phyloP scores from a whole-genome alignment of 768 basidiomycete species.

The Russula earlei region DNA sequence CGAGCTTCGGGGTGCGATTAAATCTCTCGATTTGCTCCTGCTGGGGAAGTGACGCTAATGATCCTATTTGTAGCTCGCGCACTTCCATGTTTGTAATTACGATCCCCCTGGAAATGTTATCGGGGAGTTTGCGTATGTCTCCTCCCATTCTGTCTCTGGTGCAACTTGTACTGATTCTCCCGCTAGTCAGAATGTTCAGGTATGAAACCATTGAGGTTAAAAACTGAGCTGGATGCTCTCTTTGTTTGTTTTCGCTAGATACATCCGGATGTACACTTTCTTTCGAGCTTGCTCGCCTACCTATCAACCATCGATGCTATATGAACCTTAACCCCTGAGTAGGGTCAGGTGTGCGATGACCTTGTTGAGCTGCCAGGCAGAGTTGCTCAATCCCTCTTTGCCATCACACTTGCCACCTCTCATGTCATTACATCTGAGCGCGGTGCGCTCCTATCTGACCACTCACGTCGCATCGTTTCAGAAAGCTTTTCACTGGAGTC shows the following conservation, averaged over 20 bases:
- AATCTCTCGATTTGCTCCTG: not conserved
- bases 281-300: not conserved
- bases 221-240: not conserved
- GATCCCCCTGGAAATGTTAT: slow-evolving; percentile 53
- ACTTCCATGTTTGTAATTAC: slow-evolving; percentile 66
- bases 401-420: too few relatives aligned
- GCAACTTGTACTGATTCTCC: not conserved
- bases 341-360: not conserved
- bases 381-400: too few relatives aligned
- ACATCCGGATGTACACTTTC: slow-evolving; percentile 14
- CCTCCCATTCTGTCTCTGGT: not conserved
- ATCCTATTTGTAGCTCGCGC: slow-evolving; percentile 34
- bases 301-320: too few relatives aligned
- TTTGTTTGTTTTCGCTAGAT: not conserved
- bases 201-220: slow-evolving; percentile 3
- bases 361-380: too few relatives aligned
- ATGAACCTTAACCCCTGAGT: slow-evolving; percentile 9
- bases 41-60: not conserved
- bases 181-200: slow-evolving; percentile 27
- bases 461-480: slow-evolving; percentile 5
- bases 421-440: not conserved
- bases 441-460: not conserved
- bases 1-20: slow-evolving; percentile 43
- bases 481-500: slow-evolving; percentile 8
- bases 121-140: slow-evolving; percentile 49